phyloP scores from a whole-genome alignment of 1,284 basidiomycete species.

The Ceraceosorus guamensis region DNA sequence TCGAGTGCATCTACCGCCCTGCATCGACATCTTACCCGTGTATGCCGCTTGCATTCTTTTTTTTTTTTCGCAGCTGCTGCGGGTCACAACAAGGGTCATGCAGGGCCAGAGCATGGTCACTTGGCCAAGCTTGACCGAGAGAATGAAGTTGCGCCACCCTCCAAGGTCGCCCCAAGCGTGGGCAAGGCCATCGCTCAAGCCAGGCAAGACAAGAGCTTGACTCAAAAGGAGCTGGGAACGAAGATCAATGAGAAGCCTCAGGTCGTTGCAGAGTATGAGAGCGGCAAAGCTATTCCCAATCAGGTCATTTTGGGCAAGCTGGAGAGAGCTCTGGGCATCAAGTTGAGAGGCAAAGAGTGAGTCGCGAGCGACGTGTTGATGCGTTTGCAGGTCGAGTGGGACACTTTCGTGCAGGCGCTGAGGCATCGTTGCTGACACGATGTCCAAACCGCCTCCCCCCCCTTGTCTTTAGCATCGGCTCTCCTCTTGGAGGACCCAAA shows the following conservation, averaged over 20 bases:
- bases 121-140: slow-evolving; percentile 46
- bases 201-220: slow-evolving; percentile 67
- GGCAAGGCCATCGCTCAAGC: slow-evolving; percentile 80
- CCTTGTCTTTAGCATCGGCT: too few relatives aligned
- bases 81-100: slow-evolving; percentile 41
- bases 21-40: too few relatives aligned
- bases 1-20: too few relatives aligned
- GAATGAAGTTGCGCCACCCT: slow-evolving; percentile 90
- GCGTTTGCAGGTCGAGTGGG: too few relatives aligned
- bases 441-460: too few relatives aligned
- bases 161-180: slow-evolving; percentile 70
- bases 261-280: slow-evolving; percentile 13
- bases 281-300: slow-evolving; percentile 76
- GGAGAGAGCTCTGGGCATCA: slow-evolving; percentile 80
- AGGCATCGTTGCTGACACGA: too few relatives aligned
- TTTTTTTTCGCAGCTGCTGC: slow-evolving; percentile 21
- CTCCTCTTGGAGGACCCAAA: slow-evolving; percentile 31
- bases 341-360: slow-evolving; percentile 63
- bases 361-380: too few relatives aligned
- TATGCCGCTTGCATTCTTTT: too few relatives aligned
- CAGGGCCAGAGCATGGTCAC: slow-evolving; percentile 41
- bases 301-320: slow-evolving; percentile 84
- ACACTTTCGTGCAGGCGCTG: too few relatives aligned
- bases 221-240: slow-evolving; percentile 90
- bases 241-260: slow-evolving; percentile 67